Evolutionary conservation across 139 green algal species (phyloP).

Genomic region (Micractinium conductrix): DNA sequence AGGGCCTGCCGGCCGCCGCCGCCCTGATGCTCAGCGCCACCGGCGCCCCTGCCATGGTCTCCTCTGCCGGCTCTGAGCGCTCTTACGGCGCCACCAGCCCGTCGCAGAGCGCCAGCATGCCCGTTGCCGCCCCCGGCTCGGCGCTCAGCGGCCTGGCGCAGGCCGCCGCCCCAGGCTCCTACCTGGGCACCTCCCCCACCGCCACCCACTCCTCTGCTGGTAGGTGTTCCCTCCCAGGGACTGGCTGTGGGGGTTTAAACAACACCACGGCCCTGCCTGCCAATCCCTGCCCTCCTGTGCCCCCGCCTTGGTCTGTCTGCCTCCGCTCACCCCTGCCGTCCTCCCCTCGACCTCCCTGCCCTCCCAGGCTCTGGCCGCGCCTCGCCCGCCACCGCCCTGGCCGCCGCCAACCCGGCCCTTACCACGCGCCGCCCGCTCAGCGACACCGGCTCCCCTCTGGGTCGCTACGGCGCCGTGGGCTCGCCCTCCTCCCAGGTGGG

Average conservation of each 20-base stretch:
- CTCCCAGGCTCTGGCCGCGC: conserved; percentile 22
- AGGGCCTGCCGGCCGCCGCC: not conserved
- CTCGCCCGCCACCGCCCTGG: conserved; percentile 5
- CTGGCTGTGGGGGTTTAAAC: no score
- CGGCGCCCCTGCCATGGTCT: not conserved
- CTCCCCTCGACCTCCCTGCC: not conserved
- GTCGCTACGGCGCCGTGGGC: conserved; percentile 42
- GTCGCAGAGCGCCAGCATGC: conserved; percentile 1
- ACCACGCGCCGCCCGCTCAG: conserved; percentile 2
- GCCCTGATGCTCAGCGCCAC: conserved; percentile 6
- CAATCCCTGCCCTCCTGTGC: not conserved
- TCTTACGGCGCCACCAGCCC: conserved; percentile 1
- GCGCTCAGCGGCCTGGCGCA: not conserved
- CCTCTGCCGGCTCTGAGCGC: not conserved
- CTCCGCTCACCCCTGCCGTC: not conserved
- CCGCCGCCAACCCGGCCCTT: conserved; percentile 24
- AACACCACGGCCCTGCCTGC: no score
- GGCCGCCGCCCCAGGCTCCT: conserved; percentile 5
- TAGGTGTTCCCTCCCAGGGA: not conserved
- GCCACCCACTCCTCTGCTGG: conserved; percentile 27
- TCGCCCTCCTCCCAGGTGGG: conserved; percentile 12
- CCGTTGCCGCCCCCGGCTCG: not conserved
- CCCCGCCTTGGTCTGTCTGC: not conserved
- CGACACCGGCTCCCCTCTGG: conserved; percentile 37
- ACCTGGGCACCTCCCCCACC: conserved; percentile 34